A percentile compares a stretch with the other conserved stretches of the same genome.
Conservation (phyloP, 192 early-diverging fungal species). For the Linnemannia hyalina region DNA sequence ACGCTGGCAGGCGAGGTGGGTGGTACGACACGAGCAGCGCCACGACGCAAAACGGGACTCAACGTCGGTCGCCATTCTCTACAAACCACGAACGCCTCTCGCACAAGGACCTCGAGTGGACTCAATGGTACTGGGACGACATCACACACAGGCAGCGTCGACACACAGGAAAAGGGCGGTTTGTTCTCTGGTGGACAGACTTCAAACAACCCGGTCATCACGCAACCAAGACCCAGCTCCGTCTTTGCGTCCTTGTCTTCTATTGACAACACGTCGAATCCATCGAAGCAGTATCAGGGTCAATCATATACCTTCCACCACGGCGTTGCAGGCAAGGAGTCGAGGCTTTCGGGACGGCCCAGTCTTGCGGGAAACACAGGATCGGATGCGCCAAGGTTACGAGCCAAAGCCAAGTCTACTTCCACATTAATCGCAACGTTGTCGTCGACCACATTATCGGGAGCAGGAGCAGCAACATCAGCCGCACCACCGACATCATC, state of each 20-base stretch:
- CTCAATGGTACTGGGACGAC: background rate
- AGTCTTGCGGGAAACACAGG: background rate
- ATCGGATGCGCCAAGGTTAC: slow-evolving; percentile 8
- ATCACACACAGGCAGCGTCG: background rate
- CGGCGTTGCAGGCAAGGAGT: slow-evolving; percentile 17
- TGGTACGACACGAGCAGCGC: background rate
- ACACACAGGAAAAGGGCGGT: background rate
- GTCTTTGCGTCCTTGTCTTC: background rate
- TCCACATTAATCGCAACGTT: slow-evolving; percentile 23
- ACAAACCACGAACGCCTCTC: slow-evolving; percentile 18
- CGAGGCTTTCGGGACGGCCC: slow-evolving; percentile 33
- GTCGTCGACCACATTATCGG: slow-evolving; percentile 18
- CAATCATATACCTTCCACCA: slow-evolving; percentile 3
- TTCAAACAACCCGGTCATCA: background rate
- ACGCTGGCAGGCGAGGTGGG: background rate
- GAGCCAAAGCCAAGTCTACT: slow-evolving; percentile 30
- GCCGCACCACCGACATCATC: background rate
- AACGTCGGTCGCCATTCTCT: slow-evolving; percentile 30
- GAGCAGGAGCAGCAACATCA: background rate
- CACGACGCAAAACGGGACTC: slow-evolving; percentile 44
- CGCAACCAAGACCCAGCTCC: slow-evolving; percentile 3
- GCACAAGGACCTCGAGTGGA: background rate
- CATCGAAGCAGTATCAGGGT: slow-evolving; percentile 9
- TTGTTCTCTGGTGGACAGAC: background rate
- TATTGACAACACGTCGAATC: background rate